Evolutionary conservation across 2,329 filamentous ascomycete species (phyloP).

Genomic region (Lachnellula suecica): DNA sequence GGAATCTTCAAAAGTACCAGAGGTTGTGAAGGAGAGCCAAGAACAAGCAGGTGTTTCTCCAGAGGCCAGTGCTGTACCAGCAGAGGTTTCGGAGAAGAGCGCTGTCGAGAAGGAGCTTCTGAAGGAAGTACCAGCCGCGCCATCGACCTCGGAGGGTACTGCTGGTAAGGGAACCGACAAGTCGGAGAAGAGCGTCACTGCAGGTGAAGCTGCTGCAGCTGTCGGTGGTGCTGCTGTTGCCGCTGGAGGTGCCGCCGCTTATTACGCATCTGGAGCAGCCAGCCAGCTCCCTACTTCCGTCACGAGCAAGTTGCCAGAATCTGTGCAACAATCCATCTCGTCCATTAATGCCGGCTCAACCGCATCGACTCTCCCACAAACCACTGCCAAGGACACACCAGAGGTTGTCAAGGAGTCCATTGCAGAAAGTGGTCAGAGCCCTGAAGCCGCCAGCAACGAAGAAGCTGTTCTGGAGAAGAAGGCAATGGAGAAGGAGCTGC

Average conservation of each 20-base stretch:
- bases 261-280: conserved; percentile 35
- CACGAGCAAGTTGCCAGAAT: conserved; percentile 51
- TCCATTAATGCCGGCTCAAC: conserved; percentile 43
- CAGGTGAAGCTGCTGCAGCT: conserved; percentile 41
- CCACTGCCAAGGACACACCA: conserved; percentile 51
- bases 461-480: conserved; percentile 74
- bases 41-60: conserved; percentile 60
- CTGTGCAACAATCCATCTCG: conserved; percentile 52
- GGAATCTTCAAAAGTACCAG: conserved; percentile 49
- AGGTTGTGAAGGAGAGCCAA: conserved; percentile 71
- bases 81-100: conserved; percentile 70
- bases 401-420: conserved; percentile 58
- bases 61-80: conserved; percentile 66
- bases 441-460: conserved; percentile 70
- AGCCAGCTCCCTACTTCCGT: conserved; percentile 32
- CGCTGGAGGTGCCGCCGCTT: conserved; percentile 42
- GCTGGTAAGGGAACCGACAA: conserved; percentile 53
- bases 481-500: conserved; percentile 70
- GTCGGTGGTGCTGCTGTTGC: conserved; percentile 42
- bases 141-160: conserved; percentile 56
- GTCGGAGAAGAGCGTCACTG: conserved; percentile 44
- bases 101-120: conserved; percentile 70
- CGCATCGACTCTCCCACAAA: conserved; percentile 42
- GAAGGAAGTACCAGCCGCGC: conserved; percentile 61
- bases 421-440: conserved; percentile 54